Evolutionary conservation across 2,329 filamentous ascomycete species (phyloP), one percentile per base, ranked within the genome.

Genomic region (Hypoxylon sp.): DNA sequence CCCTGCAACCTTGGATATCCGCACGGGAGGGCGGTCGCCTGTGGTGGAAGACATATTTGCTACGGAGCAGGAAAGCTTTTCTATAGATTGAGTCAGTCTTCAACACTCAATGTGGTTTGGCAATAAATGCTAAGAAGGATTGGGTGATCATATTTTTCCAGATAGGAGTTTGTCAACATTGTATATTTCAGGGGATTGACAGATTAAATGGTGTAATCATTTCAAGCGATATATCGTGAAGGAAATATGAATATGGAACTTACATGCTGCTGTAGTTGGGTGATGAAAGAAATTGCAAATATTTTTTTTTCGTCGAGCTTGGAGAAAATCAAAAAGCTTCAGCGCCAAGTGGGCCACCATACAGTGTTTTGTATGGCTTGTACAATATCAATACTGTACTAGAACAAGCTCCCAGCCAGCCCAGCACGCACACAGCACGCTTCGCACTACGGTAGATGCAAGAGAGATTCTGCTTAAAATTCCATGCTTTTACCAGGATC

Each of bases 1-100:
- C 62, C 87, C 86, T 35, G 86, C 86, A 54, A 96, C 84, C 68
- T 83, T 80, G 60, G 90, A 93, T 67, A 97, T 94, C 55, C 90
- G 86, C 57, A 96, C 81, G 7, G 83, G 55, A 41, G 62, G 54
- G 15, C 36, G 54, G 20, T 45, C 43, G 31, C 9, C 30, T 8
- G 59, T 40, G 11, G 60, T 34, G 21, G 51, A 43, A 21, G 55
- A 42, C 65, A 64, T 66, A 36, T 46, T 21, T 20, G 16, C 13
- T 17, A 13, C 30, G 17, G n/a, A 11, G 25, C 12, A 44, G 16
- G 13, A 15, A 37, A 32, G 13, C 31, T 30, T 38, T 29, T 48
- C 47, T 44, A 32, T 52, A 59, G 13, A 6, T n/a, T 34, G 16
- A 53, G 57, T 66, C 47, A 65, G 63, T 50, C 34, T n/a, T 54